Conservation (phyloP, 1,284 basidiomycete genomes). For the Xerocomus nothofagi region DNA sequence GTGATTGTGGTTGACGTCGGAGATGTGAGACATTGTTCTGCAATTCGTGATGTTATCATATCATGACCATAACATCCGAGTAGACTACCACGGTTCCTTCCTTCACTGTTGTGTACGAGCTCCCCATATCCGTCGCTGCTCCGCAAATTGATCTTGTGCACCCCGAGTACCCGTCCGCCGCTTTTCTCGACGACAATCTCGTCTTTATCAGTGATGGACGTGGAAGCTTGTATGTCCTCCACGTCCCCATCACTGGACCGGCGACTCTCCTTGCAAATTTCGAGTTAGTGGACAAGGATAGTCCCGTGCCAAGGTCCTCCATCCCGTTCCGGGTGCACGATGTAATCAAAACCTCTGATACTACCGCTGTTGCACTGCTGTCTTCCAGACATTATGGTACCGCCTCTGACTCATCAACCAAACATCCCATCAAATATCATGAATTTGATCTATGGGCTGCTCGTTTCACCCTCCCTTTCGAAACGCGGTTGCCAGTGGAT, state of each 20-base stretch:
- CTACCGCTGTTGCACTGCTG: constrained; percentile 47
- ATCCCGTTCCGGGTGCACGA: constrained; percentile 64
- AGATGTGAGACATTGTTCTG: constrained; percentile 45
- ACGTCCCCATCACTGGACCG: constrained; percentile 33
- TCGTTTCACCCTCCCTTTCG: constrained; percentile 47
- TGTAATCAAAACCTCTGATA: constrained; percentile 40
- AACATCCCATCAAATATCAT: constrained; percentile 21
- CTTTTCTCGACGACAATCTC: constrained; percentile 50
- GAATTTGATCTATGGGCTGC: constrained; percentile 67
- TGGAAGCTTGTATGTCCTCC: constrained; percentile 66
- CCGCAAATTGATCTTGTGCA: constrained; percentile 40
- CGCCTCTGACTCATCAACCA: constrained; percentile 14
- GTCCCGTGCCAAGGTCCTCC: constrained; percentile 15
- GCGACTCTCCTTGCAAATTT: constrained; percentile 56
- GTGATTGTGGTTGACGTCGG: constrained; percentile 63
- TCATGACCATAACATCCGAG: constrained; percentile 23
- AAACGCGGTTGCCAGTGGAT: constrained; percentile 31
- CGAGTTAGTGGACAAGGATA: constrained; percentile 42
- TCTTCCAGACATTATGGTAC: constrained; percentile 52
- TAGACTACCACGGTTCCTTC: constrained; percentile 55
- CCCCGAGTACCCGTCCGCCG: constrained; percentile 77
- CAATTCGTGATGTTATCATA: constrained; percentile 15
- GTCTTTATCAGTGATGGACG: constrained; percentile 73
- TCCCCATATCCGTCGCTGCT: constrained; percentile 53
- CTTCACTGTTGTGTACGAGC: constrained; percentile 58